Evolutionary conservation across 495 filamentous ascomycete species (phyloP).

Genomic region (Podospora appendiculata): DNA sequence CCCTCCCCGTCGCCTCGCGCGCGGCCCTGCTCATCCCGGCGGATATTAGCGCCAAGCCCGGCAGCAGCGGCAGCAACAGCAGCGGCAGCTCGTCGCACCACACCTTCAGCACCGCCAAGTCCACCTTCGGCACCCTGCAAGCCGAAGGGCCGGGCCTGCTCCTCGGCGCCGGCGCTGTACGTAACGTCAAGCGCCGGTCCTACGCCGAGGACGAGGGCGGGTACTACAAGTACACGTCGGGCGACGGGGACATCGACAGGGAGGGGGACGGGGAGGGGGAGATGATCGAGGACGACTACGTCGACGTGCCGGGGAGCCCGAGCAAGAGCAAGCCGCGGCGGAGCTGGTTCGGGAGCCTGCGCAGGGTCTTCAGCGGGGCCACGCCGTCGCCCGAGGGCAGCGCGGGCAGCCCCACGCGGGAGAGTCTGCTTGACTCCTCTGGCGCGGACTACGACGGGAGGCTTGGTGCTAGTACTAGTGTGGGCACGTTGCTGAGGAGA

Average conservation of each 20-base stretch:
- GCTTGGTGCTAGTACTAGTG: conserved; percentile 8
- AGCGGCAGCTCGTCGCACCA: conserved; percentile 33
- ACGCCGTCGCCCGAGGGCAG: conserved; percentile 6
- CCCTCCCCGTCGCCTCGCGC: background rate
- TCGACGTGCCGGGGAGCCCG: conserved; percentile 31
- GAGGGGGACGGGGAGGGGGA: conserved; percentile 1
- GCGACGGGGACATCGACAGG: conserved; percentile 6
- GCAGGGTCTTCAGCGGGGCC: conserved; percentile 32
- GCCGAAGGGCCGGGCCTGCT: conserved; percentile 61
- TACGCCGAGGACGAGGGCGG: background rate
- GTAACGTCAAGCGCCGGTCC: too few species aligned
- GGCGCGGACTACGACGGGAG: conserved; percentile 14
- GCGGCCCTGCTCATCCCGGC: conserved; percentile 13
- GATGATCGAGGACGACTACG: conserved; percentile 18
- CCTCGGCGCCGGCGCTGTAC: conserved; percentile 14
- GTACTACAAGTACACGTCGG: background rate
- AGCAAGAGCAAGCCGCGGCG: conserved; percentile 35
- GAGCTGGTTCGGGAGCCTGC: conserved; percentile 43
- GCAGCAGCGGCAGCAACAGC: conserved; percentile 2
- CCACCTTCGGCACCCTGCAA: conserved; percentile 53
- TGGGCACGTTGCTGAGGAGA: conserved; percentile 24
- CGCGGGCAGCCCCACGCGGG: conserved; percentile 16
- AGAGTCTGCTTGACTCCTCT: conserved; percentile 15
- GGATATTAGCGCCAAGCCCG: conserved; percentile 7
- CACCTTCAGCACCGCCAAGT: conserved; percentile 61